phyloP scores from a whole-genome alignment of 768 basidiomycete species.

The Aureoboletus auriporus region DNA sequence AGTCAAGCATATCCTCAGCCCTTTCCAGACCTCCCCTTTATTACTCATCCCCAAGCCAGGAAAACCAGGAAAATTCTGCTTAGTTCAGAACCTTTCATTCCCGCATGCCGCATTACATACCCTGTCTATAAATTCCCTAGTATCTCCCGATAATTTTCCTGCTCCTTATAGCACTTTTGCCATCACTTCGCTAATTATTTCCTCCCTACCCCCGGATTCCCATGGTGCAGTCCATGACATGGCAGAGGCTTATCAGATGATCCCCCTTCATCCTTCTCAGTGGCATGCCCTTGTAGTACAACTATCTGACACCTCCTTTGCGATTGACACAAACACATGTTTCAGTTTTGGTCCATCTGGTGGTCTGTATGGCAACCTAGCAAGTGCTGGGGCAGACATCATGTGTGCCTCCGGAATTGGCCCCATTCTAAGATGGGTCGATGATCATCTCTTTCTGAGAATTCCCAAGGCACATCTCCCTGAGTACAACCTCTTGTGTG shows the following conservation, averaged over 20 bases:
- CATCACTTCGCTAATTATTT: neutral
- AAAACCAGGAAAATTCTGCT: slow-evolving; percentile 11
- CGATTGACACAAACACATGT: slow-evolving; percentile 22
- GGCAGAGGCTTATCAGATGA: neutral
- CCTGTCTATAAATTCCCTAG: slow-evolving; percentile 32
- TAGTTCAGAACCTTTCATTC: slow-evolving; percentile 32
- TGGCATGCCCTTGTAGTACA: slow-evolving; percentile 34
- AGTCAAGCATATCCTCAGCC: no score
- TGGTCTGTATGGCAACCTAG: slow-evolving; percentile 24
- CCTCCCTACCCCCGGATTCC: rapidly evolving
- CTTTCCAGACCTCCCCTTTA: no score
- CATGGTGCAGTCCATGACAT: neutral
- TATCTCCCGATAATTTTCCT: slow-evolving; percentile 18
- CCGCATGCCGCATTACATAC: slow-evolving; percentile 2
- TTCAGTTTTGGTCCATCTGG: slow-evolving; percentile 23
- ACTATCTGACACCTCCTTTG: slow-evolving; percentile 5
- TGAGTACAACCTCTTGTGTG: neutral
- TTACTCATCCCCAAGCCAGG: no score
- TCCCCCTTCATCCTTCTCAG: slow-evolving; percentile 29
- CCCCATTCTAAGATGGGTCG: slow-evolving; percentile 26
- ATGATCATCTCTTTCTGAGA: slow-evolving; percentile 27
- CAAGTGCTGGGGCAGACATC: slow-evolving; percentile 18
- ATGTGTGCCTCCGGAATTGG: slow-evolving; percentile 10
- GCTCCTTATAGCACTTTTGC: neutral
- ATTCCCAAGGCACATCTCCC: rapidly evolving